Conservation (phyloP, 148 eudicot genomes). For the Talinum fruticosum region DNA sequence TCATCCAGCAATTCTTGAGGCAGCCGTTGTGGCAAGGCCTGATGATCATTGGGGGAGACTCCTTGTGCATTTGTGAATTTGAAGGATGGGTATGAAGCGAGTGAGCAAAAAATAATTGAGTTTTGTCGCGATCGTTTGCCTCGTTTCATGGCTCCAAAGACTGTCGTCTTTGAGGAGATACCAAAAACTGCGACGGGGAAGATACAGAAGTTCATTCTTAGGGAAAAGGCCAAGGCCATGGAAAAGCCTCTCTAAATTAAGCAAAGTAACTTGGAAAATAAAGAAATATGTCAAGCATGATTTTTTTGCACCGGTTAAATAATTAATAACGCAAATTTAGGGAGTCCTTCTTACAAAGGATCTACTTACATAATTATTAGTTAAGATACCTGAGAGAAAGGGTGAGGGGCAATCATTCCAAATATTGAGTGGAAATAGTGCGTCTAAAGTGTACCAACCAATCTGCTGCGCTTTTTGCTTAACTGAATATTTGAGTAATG, state of each 20-base stretch:
- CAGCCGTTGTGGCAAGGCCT: conserved; percentile 62
- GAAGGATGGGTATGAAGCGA: conserved; percentile 37
- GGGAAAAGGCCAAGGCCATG: conserved; percentile 43
- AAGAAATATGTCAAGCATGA: too few species aligned
- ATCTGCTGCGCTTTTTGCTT: too few species aligned
- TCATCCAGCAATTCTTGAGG: conserved; percentile 65
- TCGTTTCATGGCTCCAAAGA: conserved; percentile 47
- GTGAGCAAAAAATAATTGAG: conserved; percentile 37
- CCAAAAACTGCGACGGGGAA: conserved; percentile 67
- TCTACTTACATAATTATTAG: too few species aligned
- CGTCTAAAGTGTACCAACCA: too few species aligned
- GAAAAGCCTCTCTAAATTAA: conserved; percentile 27
- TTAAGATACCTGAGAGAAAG: too few species aligned
- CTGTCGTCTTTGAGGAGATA: conserved; percentile 47
- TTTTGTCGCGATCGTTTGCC: conserved; percentile 43
- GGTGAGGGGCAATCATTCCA: too few species aligned
- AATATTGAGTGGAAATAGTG: too few species aligned
- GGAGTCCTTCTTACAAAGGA: too few species aligned
- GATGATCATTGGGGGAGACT: conserved; percentile 75
- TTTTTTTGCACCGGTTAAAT: too few species aligned
- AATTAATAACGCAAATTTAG: too few species aligned
- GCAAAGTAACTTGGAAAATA: not conserved
- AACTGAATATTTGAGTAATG: too few species aligned
- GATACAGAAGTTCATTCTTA: conserved; percentile 56
- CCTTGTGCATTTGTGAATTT: conserved; percentile 65